Evolutionary conservation across 1,139 yeast genomes (phyloP).

Genomic region (Debaryomyces subglobosus): DNA sequence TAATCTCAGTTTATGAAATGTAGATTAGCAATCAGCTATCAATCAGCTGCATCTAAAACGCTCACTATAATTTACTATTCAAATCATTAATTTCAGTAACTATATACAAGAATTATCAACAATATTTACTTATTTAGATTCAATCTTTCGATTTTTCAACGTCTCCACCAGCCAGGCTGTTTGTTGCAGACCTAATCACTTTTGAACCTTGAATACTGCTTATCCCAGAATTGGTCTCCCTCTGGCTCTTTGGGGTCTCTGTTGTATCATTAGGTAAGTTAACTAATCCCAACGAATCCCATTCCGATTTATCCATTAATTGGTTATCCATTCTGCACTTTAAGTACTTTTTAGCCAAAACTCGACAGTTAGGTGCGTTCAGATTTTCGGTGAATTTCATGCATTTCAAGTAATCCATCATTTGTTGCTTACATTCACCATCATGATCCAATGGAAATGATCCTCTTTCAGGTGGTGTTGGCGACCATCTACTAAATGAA

Average conservation of each 20-base stretch:
- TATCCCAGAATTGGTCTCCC: neutral
- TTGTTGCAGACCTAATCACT: neutral
- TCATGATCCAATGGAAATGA: conserved; percentile 94
- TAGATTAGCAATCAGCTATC: neutral
- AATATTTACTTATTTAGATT: neutral
- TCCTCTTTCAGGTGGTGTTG: conserved; percentile 95
- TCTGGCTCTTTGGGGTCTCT: conserved; percentile 9
- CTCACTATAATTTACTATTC: neutral
- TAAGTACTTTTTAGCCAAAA: conserved; percentile 78
- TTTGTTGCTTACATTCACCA: conserved; percentile 77
- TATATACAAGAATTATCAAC: neutral
- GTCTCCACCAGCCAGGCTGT: neutral
- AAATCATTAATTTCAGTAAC: neutral
- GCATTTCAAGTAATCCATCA: conserved; percentile 78
- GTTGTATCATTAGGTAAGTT: conserved; percentile 61
- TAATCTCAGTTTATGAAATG: neutral
- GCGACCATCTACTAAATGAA: conserved; percentile 58
- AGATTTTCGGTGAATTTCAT: conserved; percentile 75
- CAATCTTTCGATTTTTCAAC: neutral
- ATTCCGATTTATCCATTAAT: conserved; percentile 78
- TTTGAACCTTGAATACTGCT: neutral
- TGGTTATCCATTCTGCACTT: conserved; percentile 90
- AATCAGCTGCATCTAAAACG: too few species aligned
- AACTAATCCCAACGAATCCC: conserved; percentile 77
- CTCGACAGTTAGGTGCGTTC: conserved; percentile 87